A percentile compares a stretch with the other conserved stretches of the same genome.
Conservation (phyloP, 306 rosid genomes). For the Acacia confusa region DNA sequence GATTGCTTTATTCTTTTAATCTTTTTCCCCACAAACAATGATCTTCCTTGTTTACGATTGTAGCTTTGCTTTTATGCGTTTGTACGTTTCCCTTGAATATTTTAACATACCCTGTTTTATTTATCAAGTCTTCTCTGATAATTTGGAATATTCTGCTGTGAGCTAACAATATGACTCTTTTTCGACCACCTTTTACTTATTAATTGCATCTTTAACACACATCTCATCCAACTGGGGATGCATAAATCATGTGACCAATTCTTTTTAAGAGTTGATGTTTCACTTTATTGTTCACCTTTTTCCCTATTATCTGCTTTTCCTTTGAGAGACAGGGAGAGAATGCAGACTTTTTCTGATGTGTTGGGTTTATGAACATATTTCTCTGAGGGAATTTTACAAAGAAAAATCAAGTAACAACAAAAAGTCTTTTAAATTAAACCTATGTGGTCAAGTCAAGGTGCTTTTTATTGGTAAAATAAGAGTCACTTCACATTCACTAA, state of each 20-base stretch:
- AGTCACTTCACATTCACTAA: conserved; percentile 8
- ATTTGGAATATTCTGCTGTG: conserved; percentile 29
- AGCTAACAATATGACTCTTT: background rate
- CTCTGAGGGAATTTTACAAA: background rate
- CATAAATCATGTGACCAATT: conserved; percentile 35
- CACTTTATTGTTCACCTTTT: conserved; percentile 4
- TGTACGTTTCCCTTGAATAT: conserved; percentile 2
- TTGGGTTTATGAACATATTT: background rate
- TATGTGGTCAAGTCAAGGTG: background rate
- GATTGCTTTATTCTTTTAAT: background rate
- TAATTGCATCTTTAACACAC: background rate
- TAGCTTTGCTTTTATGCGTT: background rate
- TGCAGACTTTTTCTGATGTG: conserved; percentile 22
- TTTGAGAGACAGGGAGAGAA: background rate
- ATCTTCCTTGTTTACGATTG: background rate
- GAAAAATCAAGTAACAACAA: background rate
- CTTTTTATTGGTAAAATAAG: background rate
- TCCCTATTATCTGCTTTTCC: background rate
- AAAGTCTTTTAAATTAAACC: background rate
- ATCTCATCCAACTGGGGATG: conserved; percentile 18
- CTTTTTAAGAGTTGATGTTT: conserved; percentile 9
- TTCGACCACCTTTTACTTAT: background rate
- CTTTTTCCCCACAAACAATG: background rate
- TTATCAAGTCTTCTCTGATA: background rate
- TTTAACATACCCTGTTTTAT: background rate